phyloP scores from a whole-genome alignment of 768 basidiomycete species.

The Russula lepida region DNA sequence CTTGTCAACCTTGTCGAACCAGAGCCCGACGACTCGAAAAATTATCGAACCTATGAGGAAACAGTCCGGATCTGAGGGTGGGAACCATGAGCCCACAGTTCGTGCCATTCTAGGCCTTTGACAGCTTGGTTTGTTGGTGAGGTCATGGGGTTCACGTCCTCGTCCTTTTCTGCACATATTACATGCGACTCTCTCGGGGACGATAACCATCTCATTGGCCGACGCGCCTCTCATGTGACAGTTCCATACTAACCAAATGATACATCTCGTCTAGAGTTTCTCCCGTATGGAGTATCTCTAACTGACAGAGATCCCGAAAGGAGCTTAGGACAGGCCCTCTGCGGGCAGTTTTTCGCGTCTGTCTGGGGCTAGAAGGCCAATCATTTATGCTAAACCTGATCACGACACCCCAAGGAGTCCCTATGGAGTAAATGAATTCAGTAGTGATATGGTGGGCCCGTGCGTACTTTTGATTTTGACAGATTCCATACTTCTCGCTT shows the following conservation, averaged over 20 bases:
- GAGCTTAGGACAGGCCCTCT: not conserved
- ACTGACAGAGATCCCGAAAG: not conserved
- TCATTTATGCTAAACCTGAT: not conserved
- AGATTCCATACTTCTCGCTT: not conserved
- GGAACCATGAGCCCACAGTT: not conserved
- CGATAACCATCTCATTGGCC: not conserved
- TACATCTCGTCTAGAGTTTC: not conserved
- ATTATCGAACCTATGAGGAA: not conserved
- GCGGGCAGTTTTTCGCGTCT: not conserved
- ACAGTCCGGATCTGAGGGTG: not conserved
- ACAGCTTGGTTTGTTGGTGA: not conserved
- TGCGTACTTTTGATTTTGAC: constrained; percentile 5
- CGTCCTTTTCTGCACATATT: not conserved
- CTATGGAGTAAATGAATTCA: not conserved
- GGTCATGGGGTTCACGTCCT: not conserved
- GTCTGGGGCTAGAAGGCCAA: not conserved
- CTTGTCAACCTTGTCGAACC: not conserved
- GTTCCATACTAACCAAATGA: not conserved
- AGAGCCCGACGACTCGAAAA: not conserved
- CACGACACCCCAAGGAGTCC: not conserved
- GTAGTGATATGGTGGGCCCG: not conserved
- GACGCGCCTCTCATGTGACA: not conserved
- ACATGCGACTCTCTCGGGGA: not conserved
- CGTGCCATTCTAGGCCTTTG: not conserved
- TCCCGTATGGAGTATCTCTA: not conserved